Evolutionary conservation across 83 land plant species (phyloP).

Genomic region (Larix sibirica): DNA sequence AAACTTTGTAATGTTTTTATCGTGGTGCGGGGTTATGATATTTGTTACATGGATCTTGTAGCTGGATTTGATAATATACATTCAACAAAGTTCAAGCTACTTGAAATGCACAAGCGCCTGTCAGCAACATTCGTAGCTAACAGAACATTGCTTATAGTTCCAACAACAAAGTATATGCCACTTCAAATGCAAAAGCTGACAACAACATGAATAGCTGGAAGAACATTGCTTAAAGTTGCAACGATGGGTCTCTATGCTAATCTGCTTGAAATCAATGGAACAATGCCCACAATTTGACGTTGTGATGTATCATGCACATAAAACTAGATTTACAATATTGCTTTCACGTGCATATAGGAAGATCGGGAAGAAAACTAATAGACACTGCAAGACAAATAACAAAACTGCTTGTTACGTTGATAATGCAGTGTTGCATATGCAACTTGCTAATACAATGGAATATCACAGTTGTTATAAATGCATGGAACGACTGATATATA

Average conservation of each 20-base stretch:
- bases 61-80: constrained; percentile 95
- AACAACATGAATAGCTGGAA: too few species aligned
- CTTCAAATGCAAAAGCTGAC: too few species aligned
- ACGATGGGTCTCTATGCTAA: constrained; percentile 67
- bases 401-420: constrained; percentile 22
- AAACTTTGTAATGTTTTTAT: not conserved
- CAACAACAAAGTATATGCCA: constrained; percentile 27
- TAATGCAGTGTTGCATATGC: too few species aligned
- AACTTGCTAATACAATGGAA: too few species aligned
- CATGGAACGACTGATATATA: too few species aligned
- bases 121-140: constrained; percentile 76
- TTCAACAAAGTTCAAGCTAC: constrained; percentile 89
- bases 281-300: constrained; percentile 55
- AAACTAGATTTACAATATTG: constrained; percentile 82
- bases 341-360: constrained; percentile 83
- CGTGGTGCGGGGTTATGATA: constrained; percentile 61
- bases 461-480: too few species aligned
- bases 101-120: constrained; percentile 77
- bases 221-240: too few species aligned
- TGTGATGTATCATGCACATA: constrained; percentile 83
- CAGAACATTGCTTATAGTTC: constrained; percentile 76
- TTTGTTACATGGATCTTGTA: constrained; percentile 89
- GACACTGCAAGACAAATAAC: constrained; percentile 84
- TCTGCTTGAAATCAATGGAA: constrained; percentile 93
- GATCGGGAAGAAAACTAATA: constrained; percentile 75